Evolutionary conservation across 257 asterid species (phyloP).

Genomic region (Fraxinus pennsylvanica): DNA sequence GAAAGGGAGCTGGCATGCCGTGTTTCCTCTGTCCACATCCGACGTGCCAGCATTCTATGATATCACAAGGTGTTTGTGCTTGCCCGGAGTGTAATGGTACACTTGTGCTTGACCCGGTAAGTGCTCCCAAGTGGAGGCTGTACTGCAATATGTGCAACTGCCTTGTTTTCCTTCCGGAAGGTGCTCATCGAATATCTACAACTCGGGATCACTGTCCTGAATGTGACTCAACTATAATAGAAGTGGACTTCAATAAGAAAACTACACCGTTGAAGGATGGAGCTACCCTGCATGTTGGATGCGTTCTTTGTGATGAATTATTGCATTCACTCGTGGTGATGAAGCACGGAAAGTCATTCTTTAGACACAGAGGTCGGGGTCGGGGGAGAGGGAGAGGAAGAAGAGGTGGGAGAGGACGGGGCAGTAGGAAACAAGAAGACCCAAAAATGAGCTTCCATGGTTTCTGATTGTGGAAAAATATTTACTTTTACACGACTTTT

Average conservation of each 20-base stretch:
- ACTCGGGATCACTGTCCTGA: constrained; percentile 68
- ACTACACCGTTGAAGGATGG: constrained; percentile 83
- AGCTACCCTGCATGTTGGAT: constrained; percentile 67
- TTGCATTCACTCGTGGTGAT: constrained; percentile 81
- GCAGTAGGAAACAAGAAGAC: constrained; percentile 56
- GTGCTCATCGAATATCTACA: constrained; percentile 81
- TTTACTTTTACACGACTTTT: not conserved
- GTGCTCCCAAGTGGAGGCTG: constrained; percentile 90
- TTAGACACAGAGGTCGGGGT: constrained; percentile 60
- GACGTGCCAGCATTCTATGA: constrained; percentile 78
- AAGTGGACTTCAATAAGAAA: constrained; percentile 90
- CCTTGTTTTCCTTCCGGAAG: constrained; percentile 80
- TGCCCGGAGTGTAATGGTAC: constrained; percentile 94
- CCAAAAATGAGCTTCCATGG: constrained; percentile 93
- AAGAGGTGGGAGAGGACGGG: constrained; percentile 50
- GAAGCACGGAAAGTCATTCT: constrained; percentile 77
- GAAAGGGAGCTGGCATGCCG: constrained; percentile 95
- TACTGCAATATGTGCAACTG: constrained; percentile 87
- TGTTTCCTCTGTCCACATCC: constrained; percentile 96
- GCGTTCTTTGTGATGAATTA: constrained; percentile 82
- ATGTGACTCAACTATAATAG: constrained; percentile 83
- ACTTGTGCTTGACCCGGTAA: constrained; percentile 82
- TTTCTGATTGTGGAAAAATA: constrained; percentile 38
- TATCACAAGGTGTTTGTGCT: constrained; percentile 86
- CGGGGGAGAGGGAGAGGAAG: constrained; percentile 62